These are phyloP conservation scores for Exophiala lecanii-corni DNA, from an alignment of 2,329 filamentous ascomycete genomes.

Conservation along the genomic window DNA sequence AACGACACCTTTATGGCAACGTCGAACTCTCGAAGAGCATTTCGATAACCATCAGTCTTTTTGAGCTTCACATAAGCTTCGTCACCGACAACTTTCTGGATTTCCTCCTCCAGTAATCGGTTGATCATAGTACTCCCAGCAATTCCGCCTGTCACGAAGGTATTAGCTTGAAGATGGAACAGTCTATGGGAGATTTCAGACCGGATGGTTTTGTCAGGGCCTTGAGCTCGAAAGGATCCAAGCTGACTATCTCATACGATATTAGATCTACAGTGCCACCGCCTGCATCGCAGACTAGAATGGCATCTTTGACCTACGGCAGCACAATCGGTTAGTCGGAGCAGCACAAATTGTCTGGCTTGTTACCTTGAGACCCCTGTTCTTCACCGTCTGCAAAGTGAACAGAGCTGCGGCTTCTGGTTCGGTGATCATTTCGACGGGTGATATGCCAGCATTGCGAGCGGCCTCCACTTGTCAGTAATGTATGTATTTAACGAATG, in stretches of 20 bases:
- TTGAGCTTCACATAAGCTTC: neutral
- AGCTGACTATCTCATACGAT: no score
- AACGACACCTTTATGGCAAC: neutral
- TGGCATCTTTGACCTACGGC: no score
- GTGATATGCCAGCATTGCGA: slow-evolving; percentile 25
- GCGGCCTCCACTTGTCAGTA: slow-evolving; percentile 24
- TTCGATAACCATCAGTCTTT: neutral
- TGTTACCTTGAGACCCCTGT: slow-evolving; percentile 7
- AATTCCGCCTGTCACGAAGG: no score
- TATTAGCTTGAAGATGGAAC: no score
- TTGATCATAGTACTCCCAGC: no score
- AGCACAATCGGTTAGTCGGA: no score
- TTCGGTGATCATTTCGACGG: slow-evolving; percentile 25
- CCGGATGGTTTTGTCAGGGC: neutral
- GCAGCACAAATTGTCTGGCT: no score
- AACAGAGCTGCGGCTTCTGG: slow-evolving; percentile 32
- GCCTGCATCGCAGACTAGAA: slow-evolving; percentile 34
- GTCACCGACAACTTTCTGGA: neutral
- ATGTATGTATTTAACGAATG: no score
- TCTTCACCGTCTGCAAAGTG: slow-evolving; percentile 25
- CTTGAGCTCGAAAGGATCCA: neutral
- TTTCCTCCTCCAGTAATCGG: neutral
- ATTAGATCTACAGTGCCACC: slow-evolving; percentile 34
- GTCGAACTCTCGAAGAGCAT: neutral
- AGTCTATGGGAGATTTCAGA: no score